These are phyloP conservation scores for Apiospora arundinis DNA, from an alignment of 2,329 filamentous ascomycete species.

Conservation along the genomic window DNA sequence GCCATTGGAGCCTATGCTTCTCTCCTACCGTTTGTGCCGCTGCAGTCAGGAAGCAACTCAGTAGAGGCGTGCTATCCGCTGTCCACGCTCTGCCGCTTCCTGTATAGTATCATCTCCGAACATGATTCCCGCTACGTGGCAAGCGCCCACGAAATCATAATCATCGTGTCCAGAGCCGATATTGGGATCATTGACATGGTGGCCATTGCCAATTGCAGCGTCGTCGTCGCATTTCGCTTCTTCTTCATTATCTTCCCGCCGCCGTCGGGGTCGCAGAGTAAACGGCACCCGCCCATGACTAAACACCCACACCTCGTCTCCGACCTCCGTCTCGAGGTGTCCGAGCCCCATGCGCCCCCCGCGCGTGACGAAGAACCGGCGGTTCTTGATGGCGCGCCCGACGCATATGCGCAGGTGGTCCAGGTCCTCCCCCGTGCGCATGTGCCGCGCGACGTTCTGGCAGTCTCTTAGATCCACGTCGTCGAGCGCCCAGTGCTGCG, in stretches of 20 bases:
- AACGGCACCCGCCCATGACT: conserved; percentile 11
- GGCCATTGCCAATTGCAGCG: too few species aligned
- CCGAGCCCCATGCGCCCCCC: conserved; percentile 14
- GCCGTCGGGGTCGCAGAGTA: not conserved
- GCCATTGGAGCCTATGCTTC: too few species aligned
- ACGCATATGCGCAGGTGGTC: not conserved
- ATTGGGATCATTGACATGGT: too few species aligned
- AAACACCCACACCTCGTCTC: conserved; percentile 19
- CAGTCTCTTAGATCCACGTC: not conserved
- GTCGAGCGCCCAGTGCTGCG: not conserved
- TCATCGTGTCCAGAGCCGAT: not conserved
- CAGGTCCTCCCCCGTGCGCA: not conserved
- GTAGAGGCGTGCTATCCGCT: not conserved
- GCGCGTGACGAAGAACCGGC: conserved; percentile 16
- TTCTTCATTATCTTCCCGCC: not conserved
- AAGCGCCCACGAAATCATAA: conserved; percentile 18
- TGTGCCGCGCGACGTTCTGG: not conserved
- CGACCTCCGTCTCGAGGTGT: not conserved
- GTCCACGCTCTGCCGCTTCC: not conserved
- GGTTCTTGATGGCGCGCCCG: not conserved
- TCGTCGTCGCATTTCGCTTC: too few species aligned
- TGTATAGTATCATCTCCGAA: not conserved
- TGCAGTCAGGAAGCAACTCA: not conserved
- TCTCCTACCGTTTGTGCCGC: not conserved
- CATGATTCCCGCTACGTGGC: conserved; percentile 20